These are phyloP conservation scores for Austroboletus niveus DNA, from an alignment of 1,284 basidiomycete genomes.

Conservation along the genomic window DNA sequence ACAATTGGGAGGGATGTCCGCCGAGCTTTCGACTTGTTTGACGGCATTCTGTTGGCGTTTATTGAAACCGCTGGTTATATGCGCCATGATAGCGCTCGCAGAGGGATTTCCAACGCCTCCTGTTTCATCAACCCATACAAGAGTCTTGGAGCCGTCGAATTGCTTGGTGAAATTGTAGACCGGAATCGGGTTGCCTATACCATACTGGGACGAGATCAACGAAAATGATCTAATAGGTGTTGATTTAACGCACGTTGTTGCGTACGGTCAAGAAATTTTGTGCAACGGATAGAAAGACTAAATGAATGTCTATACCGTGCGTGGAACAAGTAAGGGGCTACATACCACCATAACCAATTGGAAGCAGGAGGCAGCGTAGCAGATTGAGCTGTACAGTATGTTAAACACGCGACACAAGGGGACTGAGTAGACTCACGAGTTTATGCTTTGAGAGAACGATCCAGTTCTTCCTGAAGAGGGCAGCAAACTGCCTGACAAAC, in stretches of 20 bases:
- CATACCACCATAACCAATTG: conserved; percentile 57
- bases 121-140: conserved; percentile 67
- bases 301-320: no score
- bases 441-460: conserved; percentile 64
- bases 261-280: conserved; percentile 55
- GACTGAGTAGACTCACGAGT: conserved; percentile 45
- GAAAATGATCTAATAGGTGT: conserved; percentile 2
- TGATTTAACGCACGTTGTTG: conserved; percentile 31
- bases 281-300: conserved; percentile 65
- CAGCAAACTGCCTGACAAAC: conserved; percentile 62
- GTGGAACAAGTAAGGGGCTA: background rate
- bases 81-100: conserved; percentile 56
- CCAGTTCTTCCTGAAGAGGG: conserved; percentile 75
- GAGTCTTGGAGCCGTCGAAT: conserved; percentile 50
- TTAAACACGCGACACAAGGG: conserved; percentile 11
- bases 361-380: conserved; percentile 64
- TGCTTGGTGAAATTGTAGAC: conserved; percentile 48
- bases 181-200: conserved; percentile 56
- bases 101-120: conserved; percentile 49
- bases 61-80: conserved; percentile 51
- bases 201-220: conserved; percentile 45
- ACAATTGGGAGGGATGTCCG: conserved; percentile 56
- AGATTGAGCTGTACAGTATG: conserved; percentile 51
- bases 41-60: conserved; percentile 44
- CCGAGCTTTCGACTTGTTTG: conserved; percentile 44